phyloP scores from a whole-genome alignment of 805 yeast species.

The Candida chauliodis region DNA sequence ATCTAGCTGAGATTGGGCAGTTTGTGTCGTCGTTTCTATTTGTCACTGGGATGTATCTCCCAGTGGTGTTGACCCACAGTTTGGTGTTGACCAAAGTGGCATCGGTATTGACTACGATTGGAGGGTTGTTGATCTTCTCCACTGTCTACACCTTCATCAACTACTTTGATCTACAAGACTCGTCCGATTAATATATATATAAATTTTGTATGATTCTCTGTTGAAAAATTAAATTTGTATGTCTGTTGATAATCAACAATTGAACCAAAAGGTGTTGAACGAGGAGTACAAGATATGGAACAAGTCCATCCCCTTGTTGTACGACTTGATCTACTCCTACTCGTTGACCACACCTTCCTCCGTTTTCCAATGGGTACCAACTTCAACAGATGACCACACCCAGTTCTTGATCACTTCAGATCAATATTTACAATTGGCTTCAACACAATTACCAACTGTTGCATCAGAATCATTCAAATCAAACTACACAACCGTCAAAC shows the following conservation, averaged over 20 bases:
- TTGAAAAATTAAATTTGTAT: no score
- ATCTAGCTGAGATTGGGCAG: slow-evolving; percentile 64
- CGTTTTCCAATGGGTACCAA: slow-evolving; percentile 66
- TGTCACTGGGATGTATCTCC: slow-evolving; percentile 68
- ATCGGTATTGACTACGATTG: slow-evolving; percentile 69
- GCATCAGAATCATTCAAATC: slow-evolving; percentile 20
- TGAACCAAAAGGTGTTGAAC: slow-evolving; percentile 59
- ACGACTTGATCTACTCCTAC: slow-evolving; percentile 68
- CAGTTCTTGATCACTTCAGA: slow-evolving; percentile 38
- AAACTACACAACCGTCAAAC: slow-evolving; percentile 38
- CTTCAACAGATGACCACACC: slow-evolving; percentile 34
- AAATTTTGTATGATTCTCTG: no score
- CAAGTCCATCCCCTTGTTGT: slow-evolving; percentile 74
- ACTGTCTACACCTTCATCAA: slow-evolving; percentile 80
- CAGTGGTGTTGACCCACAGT: slow-evolving; percentile 74
- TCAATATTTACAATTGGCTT: slow-evolving; percentile 45
- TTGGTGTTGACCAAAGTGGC: slow-evolving; percentile 68
- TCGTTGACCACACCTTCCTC: slow-evolving; percentile 70
- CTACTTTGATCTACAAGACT: slow-evolving; percentile 77
- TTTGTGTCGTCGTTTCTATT: slow-evolving; percentile 76
- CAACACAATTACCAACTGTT: slow-evolving; percentile 48
- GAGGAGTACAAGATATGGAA: slow-evolving; percentile 83
- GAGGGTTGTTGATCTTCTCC: slow-evolving; percentile 80
- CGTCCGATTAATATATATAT: no score
- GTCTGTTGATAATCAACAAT: slow-evolving; percentile 48